These are phyloP conservation scores for Vachellia collinsii DNA, from an alignment of 306 rosid species.

Conservation along the genomic window DNA sequence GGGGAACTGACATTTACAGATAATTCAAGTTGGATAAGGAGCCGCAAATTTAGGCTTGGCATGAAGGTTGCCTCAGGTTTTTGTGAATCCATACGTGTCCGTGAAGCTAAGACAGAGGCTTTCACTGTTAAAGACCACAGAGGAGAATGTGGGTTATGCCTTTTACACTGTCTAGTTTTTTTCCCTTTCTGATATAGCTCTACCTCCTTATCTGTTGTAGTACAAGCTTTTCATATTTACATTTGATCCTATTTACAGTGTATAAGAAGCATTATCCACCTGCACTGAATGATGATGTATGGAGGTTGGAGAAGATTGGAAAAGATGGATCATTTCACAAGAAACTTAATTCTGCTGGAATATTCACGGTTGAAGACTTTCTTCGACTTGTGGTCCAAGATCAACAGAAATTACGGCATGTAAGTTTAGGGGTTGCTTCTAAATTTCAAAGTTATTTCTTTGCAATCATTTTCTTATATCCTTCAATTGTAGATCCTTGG, in stretches of 20 bases:
- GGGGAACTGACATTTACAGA: slow-evolving; percentile 95
- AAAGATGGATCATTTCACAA: slow-evolving; percentile 99
- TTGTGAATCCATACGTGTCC: slow-evolving; percentile 77
- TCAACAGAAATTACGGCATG: slow-evolving; percentile 72
- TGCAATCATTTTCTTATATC: slow-evolving; percentile 34
- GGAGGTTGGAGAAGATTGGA: slow-evolving; percentile 99
- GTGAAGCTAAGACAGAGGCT: slow-evolving; percentile 99
- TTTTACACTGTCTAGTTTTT: slow-evolving; percentile 32
- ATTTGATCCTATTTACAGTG: slow-evolving; percentile 58
- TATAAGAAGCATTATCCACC: slow-evolving; percentile 99
- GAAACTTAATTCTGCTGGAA: slow-evolving; percentile 62
- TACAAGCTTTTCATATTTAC: slow-evolving; percentile 23
- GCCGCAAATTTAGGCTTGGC: slow-evolving; percentile 98
- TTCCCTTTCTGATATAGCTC: slow-evolving; percentile 17
- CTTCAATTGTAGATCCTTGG: slow-evolving; percentile 84
- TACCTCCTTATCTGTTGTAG: background rate
- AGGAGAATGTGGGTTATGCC: slow-evolving; percentile 84
- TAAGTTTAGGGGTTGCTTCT: slow-evolving; percentile 51
- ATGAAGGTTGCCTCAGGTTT: slow-evolving; percentile 78
- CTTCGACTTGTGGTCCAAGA: slow-evolving; percentile 90
- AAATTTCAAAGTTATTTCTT: slow-evolving; percentile 33
- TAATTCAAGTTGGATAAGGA: slow-evolving; percentile 99
- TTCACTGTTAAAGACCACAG: slow-evolving; percentile 98
- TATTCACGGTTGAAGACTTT: slow-evolving; percentile 75
- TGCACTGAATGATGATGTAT: slow-evolving; percentile 79